phyloP scores from a whole-genome alignment of 495 filamentous ascomycete genomes.

The Aspergillus indologenus region DNA sequence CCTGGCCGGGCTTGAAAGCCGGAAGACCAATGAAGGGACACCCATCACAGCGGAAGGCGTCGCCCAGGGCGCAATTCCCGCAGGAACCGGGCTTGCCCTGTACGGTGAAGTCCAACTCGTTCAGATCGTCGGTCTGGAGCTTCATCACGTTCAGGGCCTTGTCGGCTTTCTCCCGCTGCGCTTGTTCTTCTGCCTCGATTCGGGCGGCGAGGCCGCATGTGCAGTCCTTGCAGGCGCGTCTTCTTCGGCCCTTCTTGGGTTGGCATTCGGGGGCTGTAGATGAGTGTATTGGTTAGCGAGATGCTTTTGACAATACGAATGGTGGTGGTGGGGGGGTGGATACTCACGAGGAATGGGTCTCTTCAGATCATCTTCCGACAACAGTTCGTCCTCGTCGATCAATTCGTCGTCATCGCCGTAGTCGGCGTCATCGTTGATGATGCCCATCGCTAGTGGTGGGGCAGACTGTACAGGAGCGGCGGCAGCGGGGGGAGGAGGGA shows the following conservation, averaged over 20 bases:
- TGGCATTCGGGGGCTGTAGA: constrained; percentile 72
- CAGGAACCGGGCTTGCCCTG: constrained; percentile 92
- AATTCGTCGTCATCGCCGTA: constrained; percentile 69
- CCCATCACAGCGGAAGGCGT: constrained; percentile 59
- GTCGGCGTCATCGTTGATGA: constrained; percentile 27
- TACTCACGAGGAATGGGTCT: constrained; percentile 71
- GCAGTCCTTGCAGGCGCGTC: constrained; percentile 96
- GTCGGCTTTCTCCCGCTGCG: constrained; percentile 62
- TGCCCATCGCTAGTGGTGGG: constrained; percentile 11
- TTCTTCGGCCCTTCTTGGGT: constrained; percentile 79
- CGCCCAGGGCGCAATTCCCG: constrained; percentile 87
- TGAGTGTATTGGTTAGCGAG: background rate
- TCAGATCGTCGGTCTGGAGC: constrained; percentile 71
- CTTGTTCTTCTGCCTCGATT: constrained; percentile 75
- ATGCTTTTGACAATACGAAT: background rate
- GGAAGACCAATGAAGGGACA: constrained; percentile 94
- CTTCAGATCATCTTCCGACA: constrained; percentile 78
- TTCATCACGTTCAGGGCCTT: constrained; percentile 60
- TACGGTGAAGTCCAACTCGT: constrained; percentile 89
- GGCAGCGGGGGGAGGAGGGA: constrained; percentile 3
- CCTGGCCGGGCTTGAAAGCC: constrained; percentile 94
- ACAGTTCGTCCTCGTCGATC: constrained; percentile 83
- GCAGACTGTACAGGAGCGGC: constrained; percentile 7
- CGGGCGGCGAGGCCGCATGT: constrained; percentile 83
- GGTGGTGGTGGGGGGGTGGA: background rate